Conservation (phyloP, 345 rosid species). For the Citrus inodora region DNA sequence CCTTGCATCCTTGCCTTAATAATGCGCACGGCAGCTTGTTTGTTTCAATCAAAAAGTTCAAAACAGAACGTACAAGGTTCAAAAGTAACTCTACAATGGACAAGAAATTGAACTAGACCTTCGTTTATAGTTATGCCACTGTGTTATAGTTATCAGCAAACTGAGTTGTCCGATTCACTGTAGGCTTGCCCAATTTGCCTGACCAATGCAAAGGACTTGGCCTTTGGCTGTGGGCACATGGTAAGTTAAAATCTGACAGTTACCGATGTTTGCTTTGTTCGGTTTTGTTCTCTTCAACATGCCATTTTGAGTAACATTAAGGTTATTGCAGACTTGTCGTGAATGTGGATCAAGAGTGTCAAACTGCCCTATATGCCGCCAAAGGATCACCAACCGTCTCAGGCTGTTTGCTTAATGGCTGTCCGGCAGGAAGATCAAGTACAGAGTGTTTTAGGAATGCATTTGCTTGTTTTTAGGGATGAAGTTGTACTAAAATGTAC, state of each 20-base stretch:
- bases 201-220: slow-evolving; percentile 50
- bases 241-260: slow-evolving; percentile 31
- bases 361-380: slow-evolving; percentile 65
- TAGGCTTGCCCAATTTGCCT: slow-evolving; percentile 75
- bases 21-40: background rate
- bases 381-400: slow-evolving; percentile 43
- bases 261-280: background rate
- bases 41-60: background rate
- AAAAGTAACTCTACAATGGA: background rate
- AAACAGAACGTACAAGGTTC: background rate
- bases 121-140: background rate
- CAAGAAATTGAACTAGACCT: background rate
- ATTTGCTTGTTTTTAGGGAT: background rate
- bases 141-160: background rate
- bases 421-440: background rate
- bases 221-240: slow-evolving; percentile 75
- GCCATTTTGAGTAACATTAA: background rate
- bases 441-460: background rate
- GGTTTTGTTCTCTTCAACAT: background rate
- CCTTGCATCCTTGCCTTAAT: background rate
- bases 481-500: background rate
- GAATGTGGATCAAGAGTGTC: slow-evolving; percentile 53
- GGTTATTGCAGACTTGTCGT: slow-evolving; percentile 48
- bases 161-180: background rate
- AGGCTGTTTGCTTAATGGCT: slow-evolving; percentile 40